Conservation (phyloP, 106 monocot species). For the Platanthera guangdongensis region DNA sequence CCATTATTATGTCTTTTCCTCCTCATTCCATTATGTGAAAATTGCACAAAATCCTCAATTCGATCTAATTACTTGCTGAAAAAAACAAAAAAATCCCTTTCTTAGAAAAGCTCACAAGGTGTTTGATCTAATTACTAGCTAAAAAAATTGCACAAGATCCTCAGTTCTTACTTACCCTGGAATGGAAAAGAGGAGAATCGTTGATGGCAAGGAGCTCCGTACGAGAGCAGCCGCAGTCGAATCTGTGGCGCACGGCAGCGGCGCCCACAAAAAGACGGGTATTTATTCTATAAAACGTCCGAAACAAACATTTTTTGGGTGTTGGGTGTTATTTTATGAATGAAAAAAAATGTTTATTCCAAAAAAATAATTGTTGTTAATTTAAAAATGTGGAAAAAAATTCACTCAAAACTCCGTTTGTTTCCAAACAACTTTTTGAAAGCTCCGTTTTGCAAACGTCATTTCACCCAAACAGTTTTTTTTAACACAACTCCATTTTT, state of each 20-base stretch:
- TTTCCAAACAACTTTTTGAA: no score
- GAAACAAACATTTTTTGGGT: no score
- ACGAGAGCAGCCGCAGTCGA: conserved; percentile 40
- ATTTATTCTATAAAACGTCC: no score
- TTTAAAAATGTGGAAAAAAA: no score
- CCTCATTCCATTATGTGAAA: conserved; percentile 75
- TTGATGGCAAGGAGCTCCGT: conserved; percentile 67
- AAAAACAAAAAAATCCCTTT: conserved; percentile 8
- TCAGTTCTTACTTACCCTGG: conserved; percentile 29
- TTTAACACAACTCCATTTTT: no score
- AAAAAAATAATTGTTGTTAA: no score
- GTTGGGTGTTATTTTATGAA: no score
- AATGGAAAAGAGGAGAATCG: conserved; percentile 50
- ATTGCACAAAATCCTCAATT: no score
- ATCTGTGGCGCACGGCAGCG: conserved; percentile 50
- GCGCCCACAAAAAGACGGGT: conserved; percentile 63
- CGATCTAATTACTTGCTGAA: conserved; percentile 61
- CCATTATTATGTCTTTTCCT: conserved; percentile 64
- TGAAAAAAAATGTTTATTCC: no score
- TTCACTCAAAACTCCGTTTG: no score
- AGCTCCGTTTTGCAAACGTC: no score
- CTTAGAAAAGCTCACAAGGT: not conserved
- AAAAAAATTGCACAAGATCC: not conserved
- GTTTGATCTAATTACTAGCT: not conserved
- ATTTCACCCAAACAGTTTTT: no score